Evolutionary conservation across 2,329 filamentous ascomycete species (phyloP), one percentile per base, ranked within the genome.

Genomic region (Calonectria pteridis): DNA sequence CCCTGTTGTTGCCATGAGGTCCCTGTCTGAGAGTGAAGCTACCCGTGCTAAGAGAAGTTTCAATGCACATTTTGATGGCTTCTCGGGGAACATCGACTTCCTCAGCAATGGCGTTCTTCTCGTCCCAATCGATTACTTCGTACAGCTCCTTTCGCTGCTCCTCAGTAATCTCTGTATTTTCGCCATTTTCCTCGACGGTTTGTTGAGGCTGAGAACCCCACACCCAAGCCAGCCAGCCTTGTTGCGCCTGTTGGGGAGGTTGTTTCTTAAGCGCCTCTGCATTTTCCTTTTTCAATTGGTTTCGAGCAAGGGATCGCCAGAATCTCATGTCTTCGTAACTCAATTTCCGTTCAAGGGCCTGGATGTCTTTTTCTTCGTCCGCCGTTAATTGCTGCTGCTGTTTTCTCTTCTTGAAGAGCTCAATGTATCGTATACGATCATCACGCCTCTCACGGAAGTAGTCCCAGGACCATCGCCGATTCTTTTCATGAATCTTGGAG

Each of bases 91-190:
- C 89, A 78, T 99, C 97, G 4, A 99, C 93, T 51, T 94, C 93
- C 77, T 98, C 95, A 0, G 95, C 90, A 49, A 99, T 89, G 2
- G 94, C 94, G 73, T 96, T 93, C 87, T 98, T 98, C 84, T 99
- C 97, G 75, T 99, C 95, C 93, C 96, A 99, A 80, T 98, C 97
- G 80, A 99, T 99, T 64, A 95, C 97, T 78, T 97, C 94, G 84
- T 98, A 99, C 13, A 99, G 90, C 84, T 99, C 96, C 83, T 98
- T 95, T 51, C 96, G 93, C 83, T 99, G 96, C 84, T 98, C 93
- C 75, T 99, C 97, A 0, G 95, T 97, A 89, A 99, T 98, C 73
- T 95, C 91, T 0, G 93, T 94, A 75, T 96, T 94, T 78, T 97
- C 94, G 5, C 92, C 85, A 62, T 85, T 86, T 59, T 87, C 89